Conservation (phyloP, 805 yeast genomes). For the Nakazawaea ambrosiae region DNA sequence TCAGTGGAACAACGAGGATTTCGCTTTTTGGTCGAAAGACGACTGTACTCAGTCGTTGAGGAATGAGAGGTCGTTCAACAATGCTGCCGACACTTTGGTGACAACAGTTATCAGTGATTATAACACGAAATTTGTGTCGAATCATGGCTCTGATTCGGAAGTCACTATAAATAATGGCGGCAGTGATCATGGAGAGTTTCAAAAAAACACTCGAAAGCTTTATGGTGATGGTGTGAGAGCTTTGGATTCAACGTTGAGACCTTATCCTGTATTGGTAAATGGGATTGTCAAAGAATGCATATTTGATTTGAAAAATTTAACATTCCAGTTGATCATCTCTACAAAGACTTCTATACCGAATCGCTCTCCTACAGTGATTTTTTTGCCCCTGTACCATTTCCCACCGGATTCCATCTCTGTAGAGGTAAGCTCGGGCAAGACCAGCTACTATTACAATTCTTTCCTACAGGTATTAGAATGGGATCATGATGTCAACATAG, state of each 20-base stretch:
- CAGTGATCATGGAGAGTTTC: too few species aligned
- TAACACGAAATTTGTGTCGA: too few species aligned
- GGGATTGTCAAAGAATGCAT: slow-evolving; percentile 52
- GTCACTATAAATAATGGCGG: too few species aligned
- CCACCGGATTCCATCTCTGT: slow-evolving; percentile 41
- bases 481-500: slow-evolving; percentile 43
- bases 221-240: slow-evolving; percentile 62
- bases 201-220: neutral
- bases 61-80: slow-evolving; percentile 6
- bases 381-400: slow-evolving; percentile 70
- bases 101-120: neutral
- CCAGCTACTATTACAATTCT: slow-evolving; percentile 40
- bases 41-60: too few species aligned
- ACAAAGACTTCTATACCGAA: slow-evolving; percentile 20
- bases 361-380: slow-evolving; percentile 49
- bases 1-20: slow-evolving; percentile 89
- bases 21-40: slow-evolving; percentile 76
- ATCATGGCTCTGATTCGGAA: neutral
- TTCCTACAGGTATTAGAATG: slow-evolving; percentile 57
- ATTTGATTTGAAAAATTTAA: slow-evolving; percentile 47
- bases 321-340: slow-evolving; percentile 41
- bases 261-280: slow-evolving; percentile 57
- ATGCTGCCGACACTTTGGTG: neutral
- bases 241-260: slow-evolving; percentile 66
- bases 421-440: slow-evolving; percentile 44